Percentiles rank a stretch among this genome's conserved stretches.
Evolutionary conservation across 257 asterid species (phyloP).

Genomic region (Solanum appendiculatum): DNA sequence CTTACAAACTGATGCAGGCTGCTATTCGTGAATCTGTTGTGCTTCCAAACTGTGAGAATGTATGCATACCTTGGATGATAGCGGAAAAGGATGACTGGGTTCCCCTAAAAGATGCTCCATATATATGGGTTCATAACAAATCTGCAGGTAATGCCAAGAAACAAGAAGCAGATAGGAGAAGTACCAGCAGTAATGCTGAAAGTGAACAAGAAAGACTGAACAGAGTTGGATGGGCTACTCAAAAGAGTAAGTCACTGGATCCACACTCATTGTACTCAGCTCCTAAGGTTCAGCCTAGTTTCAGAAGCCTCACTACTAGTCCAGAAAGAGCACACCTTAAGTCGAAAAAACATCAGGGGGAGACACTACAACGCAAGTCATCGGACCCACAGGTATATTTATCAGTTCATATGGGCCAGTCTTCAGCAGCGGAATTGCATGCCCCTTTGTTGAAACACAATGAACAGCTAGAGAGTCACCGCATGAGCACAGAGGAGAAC

Average conservation of each 20-base stretch:
- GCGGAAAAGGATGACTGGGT: conserved; percentile 94
- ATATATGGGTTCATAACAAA: conserved; percentile 62
- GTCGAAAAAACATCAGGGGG: neutral
- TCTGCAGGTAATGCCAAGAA: conserved; percentile 18
- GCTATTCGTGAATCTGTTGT: conserved; percentile 81
- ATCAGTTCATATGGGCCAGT: conserved; percentile 2
- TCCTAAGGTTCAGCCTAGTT: conserved; percentile 4
- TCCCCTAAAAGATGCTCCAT: conserved; percentile 70
- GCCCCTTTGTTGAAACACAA: conserved; percentile 35
- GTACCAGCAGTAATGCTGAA: conserved; percentile 12
- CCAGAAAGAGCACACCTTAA: neutral
- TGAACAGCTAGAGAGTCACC: conserved; percentile 20
- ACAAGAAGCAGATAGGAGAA: conserved; percentile 26
- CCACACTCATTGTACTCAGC: conserved; percentile 18
- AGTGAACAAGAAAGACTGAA: conserved; percentile 20
- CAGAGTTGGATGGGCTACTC: conserved; percentile 1
- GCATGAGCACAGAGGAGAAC: conserved; percentile 21
- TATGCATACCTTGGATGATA: conserved; percentile 71
- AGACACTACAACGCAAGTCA: neutral
- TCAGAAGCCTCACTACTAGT: neutral
- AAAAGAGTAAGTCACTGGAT: conserved; percentile 15
- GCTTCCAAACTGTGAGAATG: conserved; percentile 69
- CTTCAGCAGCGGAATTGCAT: conserved; percentile 26
- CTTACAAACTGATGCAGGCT: conserved; percentile 41
- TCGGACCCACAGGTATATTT: conserved; percentile 16